Percentiles rank a stretch among this genome's conserved stretches.
phyloP scores from a whole-genome alignment of 768 basidiomycete species.

The Tricholoma bakamatsutake region DNA sequence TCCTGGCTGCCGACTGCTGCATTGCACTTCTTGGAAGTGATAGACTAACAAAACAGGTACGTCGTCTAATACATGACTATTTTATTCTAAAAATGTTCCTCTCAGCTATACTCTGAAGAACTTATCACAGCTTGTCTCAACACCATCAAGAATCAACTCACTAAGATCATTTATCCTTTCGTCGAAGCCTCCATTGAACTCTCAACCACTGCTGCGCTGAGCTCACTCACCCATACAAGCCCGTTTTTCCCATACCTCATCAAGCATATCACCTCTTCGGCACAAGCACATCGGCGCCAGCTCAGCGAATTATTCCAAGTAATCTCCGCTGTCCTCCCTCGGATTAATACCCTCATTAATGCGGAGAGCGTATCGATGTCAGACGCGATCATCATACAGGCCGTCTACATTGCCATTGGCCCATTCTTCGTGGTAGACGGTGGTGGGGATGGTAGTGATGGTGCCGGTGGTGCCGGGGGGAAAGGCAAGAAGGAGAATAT shows the following conservation, averaged over 20 bases:
- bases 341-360: conserved; percentile 68
- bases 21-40: conserved; percentile 75
- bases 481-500: conserved; percentile 55
- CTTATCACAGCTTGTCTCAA: conserved; percentile 74
- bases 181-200: conserved; percentile 59
- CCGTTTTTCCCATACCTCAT: conserved; percentile 48
- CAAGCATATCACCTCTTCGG: conserved; percentile 31
- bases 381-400: conserved; percentile 86
- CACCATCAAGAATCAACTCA: conserved; percentile 75
- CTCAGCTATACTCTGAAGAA: conserved; percentile 90
- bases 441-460: conserved; percentile 46
- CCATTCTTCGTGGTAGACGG: conserved; percentile 89
- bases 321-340: conserved; percentile 63
- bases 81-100: not conserved
- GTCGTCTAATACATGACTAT: not conserved
- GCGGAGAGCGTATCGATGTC: conserved; percentile 76
- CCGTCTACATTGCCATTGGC: conserved; percentile 89
- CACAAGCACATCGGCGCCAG: conserved; percentile 36
- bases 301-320: conserved; percentile 71
- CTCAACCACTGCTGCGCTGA: conserved; percentile 18
- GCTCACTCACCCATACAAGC: conserved; percentile 29
- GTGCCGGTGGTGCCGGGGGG: conserved; percentile 15
- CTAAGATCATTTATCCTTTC: conserved; percentile 78
- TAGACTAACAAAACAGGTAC: conserved; percentile 80
- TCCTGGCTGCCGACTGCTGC: conserved; percentile 80